Conservation (phyloP, 2,329 filamentous ascomycete genomes). For the Blastomyces parvus region DNA sequence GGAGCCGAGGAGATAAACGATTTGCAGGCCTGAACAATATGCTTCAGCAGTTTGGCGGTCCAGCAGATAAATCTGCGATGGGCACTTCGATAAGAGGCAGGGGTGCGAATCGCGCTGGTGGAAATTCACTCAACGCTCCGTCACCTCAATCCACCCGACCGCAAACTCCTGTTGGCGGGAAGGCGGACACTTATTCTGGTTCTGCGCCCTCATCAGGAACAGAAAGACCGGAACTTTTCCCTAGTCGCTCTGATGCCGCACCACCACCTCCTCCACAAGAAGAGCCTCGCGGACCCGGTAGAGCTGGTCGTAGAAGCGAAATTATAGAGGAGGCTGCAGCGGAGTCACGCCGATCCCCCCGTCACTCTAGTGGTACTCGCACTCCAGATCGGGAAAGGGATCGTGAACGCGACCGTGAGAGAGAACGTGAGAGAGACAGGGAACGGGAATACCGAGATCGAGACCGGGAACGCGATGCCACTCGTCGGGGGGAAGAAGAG, state of each 20-base stretch:
- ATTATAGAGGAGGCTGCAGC: constrained; percentile 27
- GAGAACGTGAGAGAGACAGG: constrained; percentile 20
- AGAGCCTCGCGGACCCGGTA: constrained; percentile 21
- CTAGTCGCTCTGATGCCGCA: constrained; percentile 20
- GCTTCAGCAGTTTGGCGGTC: constrained; percentile 35
- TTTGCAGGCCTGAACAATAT: constrained; percentile 40
- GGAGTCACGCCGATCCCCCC: constrained; percentile 27
- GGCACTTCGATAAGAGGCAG: constrained; percentile 34
- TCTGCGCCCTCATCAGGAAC: constrained; percentile 17
- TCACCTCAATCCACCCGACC: constrained; percentile 27
- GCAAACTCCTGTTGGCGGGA: constrained; percentile 20
- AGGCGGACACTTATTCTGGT: constrained; percentile 19
- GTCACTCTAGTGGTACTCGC: constrained; percentile 19
- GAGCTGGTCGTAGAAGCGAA: constrained; percentile 26
- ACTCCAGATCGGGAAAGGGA: constrained; percentile 20
- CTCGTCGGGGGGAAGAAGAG: constrained; percentile 24
- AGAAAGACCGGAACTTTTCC: constrained; percentile 28
- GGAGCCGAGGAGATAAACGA: constrained; percentile 38
- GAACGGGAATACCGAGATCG: constrained; percentile 20
- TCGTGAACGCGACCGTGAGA: constrained; percentile 16
- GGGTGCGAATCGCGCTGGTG: constrained; percentile 29
- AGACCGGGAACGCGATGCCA: constrained; percentile 22
- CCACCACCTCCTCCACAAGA: constrained; percentile 21
- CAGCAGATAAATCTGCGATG: constrained; percentile 25
- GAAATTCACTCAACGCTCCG: constrained; percentile 21